Evolutionary conservation across 73 alveolate genomes (phyloP).

Genomic region (Stentor coeruleus): DNA sequence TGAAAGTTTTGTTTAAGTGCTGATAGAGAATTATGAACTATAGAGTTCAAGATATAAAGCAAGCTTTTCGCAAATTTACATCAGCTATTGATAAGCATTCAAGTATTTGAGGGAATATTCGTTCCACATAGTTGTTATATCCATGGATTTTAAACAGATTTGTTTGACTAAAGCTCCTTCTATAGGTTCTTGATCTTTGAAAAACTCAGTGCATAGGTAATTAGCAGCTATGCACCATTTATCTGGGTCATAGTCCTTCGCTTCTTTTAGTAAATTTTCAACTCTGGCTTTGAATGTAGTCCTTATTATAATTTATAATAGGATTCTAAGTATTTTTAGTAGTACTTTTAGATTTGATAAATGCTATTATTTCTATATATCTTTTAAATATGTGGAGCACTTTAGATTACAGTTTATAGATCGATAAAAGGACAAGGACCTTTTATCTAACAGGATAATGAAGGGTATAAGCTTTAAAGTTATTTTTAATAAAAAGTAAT

Average conservation of each 20-base stretch:
- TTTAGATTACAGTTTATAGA: no score
- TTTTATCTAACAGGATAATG: no score
- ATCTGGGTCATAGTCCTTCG: constrained; percentile 69
- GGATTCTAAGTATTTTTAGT: no score
- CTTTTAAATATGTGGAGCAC: no score
- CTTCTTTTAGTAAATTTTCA: constrained; percentile 44
- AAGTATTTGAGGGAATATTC: constrained; percentile 29
- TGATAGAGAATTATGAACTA: constrained; percentile 47
- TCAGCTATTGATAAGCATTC: constrained; percentile 39
- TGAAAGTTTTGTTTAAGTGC: constrained; percentile 40
- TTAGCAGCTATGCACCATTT: constrained; percentile 72
- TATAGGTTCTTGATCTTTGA: constrained; percentile 28
- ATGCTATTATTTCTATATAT: no score
- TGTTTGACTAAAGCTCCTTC: constrained; percentile 57
- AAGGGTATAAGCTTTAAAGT: no score
- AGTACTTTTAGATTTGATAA: no score
- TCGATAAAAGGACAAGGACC: no score
- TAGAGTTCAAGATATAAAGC: constrained; percentile 46
- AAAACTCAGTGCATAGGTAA: constrained; percentile 54
- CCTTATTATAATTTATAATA: no score
- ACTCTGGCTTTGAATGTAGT: no score
- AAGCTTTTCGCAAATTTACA: constrained; percentile 41
- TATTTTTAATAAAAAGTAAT: no score
- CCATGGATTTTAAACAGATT: constrained; percentile 53
- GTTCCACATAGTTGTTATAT: no score